Evolutionary conservation across 108 stramenopile species (phyloP).

Genomic region (Conticribra guillardii): DNA sequence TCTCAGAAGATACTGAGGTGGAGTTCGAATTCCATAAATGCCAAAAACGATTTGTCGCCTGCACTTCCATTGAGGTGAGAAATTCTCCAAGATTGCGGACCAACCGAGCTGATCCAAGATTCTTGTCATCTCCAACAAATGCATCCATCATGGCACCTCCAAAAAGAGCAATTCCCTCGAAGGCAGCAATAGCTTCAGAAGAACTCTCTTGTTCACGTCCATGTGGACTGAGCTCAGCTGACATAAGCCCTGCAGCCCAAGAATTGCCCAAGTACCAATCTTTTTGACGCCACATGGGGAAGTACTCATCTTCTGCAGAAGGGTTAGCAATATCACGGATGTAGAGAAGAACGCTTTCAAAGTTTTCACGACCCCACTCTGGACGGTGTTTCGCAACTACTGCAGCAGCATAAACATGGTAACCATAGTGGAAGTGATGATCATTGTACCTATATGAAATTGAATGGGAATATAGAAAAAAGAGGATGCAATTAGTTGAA

Average conservation of each 20-base stretch:
- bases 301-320: slow-evolving; percentile 75
- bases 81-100: slow-evolving; percentile 76
- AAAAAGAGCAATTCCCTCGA: slow-evolving; percentile 91
- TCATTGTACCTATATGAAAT: slow-evolving; percentile 75
- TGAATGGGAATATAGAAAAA: slow-evolving; percentile 38
- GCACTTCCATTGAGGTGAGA: slow-evolving; percentile 84
- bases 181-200: slow-evolving; percentile 93
- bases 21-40: slow-evolving; percentile 64
- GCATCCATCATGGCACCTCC: slow-evolving; percentile 79
- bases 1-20: slow-evolving; percentile 4
- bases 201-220: slow-evolving; percentile 95
- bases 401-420: slow-evolving; percentile 92
- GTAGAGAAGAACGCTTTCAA: slow-evolving; percentile 81
- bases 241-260: slow-evolving; percentile 93
- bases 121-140: slow-evolving; percentile 50
- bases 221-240: slow-evolving; percentile 78
- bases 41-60: slow-evolving; percentile 87
- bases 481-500: too few species aligned
- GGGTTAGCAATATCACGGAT: slow-evolving; percentile 96
- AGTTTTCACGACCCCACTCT: slow-evolving; percentile 84
- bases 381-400: slow-evolving; percentile 86
- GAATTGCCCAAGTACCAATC: slow-evolving; percentile 90
- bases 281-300: slow-evolving; percentile 90
- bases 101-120: slow-evolving; percentile 48
- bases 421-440: slow-evolving; percentile 93